Evolutionary conservation across 2,329 filamentous ascomycete species (phyloP).

Genomic region (Pseudocercospora pini-densiflorae): DNA sequence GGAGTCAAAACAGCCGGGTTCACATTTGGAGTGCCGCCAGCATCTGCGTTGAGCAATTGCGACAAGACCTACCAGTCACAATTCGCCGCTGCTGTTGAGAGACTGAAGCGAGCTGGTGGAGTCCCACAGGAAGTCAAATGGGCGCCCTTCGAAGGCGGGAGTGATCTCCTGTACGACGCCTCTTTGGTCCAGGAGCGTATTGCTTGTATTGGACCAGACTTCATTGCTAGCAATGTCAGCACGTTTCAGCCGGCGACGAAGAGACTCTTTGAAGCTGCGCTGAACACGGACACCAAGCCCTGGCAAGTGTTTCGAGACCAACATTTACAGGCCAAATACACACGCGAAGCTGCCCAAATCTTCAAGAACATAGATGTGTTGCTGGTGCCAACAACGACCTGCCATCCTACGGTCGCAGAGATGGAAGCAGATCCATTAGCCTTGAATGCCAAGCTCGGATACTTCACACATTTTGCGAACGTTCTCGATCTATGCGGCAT

Average conservation of each 20-base stretch:
- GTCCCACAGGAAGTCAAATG: conserved; percentile 53
- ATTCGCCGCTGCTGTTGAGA: conserved; percentile 50
- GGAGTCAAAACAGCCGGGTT: conserved; percentile 47
- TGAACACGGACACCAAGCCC: conserved; percentile 46
- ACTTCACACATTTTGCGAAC: conserved; percentile 66
- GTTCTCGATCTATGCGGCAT: conserved; percentile 62
- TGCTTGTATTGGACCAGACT: conserved; percentile 47
- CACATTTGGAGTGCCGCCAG: conserved; percentile 55
- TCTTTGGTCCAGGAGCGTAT: conserved; percentile 63
- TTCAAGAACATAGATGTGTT: conserved; percentile 53
- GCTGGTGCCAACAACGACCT: conserved; percentile 59
- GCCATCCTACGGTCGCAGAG: conserved; percentile 56
- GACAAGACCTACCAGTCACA: conserved; percentile 46
- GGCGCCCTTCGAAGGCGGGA: conserved; percentile 56
- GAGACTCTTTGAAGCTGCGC: conserved; percentile 49
- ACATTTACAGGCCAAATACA: conserved; percentile 51
- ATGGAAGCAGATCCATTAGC: conserved; percentile 57
- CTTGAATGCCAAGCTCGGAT: conserved; percentile 59
- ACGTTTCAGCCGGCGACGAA: conserved; percentile 56
- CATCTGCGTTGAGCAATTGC: conserved; percentile 49
- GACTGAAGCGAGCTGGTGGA: conserved; percentile 49
- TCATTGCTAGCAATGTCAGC: conserved; percentile 44
- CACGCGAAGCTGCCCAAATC: conserved; percentile 47
- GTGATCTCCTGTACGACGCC: conserved; percentile 60
- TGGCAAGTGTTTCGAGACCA: conserved; percentile 57